Conservation (phyloP, 2,329 filamentous ascomycete species). For the Elsinoe australis region DNA sequence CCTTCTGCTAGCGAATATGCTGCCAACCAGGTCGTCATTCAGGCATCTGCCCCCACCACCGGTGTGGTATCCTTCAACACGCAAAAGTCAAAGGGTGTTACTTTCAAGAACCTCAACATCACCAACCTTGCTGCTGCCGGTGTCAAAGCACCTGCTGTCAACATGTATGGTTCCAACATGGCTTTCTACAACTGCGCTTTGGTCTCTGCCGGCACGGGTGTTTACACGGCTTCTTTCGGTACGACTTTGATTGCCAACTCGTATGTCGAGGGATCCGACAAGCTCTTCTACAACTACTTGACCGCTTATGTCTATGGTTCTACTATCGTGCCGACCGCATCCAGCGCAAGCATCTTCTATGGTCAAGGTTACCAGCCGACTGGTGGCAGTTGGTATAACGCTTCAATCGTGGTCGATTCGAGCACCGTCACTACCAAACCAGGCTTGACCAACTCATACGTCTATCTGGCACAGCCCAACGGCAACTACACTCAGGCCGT, state of each 20-base stretch:
- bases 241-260: slow-evolving; percentile 38
- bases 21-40: slow-evolving; percentile 34
- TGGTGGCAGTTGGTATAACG: slow-evolving; percentile 19
- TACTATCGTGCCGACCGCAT: slow-evolving; percentile 35
- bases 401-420: slow-evolving; percentile 21
- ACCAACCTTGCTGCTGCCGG: slow-evolving; percentile 27
- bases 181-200: slow-evolving; percentile 42
- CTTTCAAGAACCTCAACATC: slow-evolving; percentile 37
- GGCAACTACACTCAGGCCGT: slow-evolving; percentile 34
- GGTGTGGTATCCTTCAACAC: slow-evolving; percentile 28
- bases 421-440: slow-evolving; percentile 19
- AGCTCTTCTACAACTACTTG: slow-evolving; percentile 36
- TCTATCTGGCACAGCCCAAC: slow-evolving; percentile 39
- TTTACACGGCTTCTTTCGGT: slow-evolving; percentile 28
- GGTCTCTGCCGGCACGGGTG: slow-evolving; percentile 32
- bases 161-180: slow-evolving; percentile 34
- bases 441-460: slow-evolving; percentile 30
- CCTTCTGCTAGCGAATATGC: slow-evolving; percentile 29
- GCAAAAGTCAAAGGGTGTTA: slow-evolving; percentile 29
- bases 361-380: slow-evolving; percentile 15
- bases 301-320: slow-evolving; percentile 40
- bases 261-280: slow-evolving; percentile 40
- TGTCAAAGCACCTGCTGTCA: slow-evolving; percentile 26
- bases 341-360: slow-evolving; percentile 28
- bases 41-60: slow-evolving; percentile 23